A percentile compares a stretch with the other conserved stretches of the same genome.
These are phyloP conservation scores for Agaricales sp. DNA, from an alignment of 1,284 basidiomycete species.

Conservation along the genomic window DNA sequence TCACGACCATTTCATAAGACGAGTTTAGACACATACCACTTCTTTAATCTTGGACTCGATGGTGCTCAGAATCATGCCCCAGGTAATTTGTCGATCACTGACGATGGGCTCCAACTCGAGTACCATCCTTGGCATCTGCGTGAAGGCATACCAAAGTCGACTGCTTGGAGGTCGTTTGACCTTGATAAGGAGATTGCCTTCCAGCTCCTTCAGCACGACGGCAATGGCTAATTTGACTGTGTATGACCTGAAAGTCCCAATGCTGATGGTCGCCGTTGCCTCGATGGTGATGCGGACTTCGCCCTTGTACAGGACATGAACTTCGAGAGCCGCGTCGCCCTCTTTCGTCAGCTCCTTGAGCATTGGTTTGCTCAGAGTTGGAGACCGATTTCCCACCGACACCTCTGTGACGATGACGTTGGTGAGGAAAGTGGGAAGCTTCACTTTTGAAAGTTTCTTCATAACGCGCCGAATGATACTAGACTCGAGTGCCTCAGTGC, in stretches of 20 bases:
- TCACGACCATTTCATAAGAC: neutral
- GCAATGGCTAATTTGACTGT: slow-evolving; percentile 85
- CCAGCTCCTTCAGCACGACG: slow-evolving; percentile 76
- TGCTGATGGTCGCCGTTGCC: slow-evolving; percentile 79
- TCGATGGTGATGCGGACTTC: slow-evolving; percentile 85
- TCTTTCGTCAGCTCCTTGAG: slow-evolving; percentile 90
- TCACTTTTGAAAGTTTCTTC: slow-evolving; percentile 89
- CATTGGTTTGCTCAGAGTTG: slow-evolving; percentile 90
- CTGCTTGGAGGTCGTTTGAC: slow-evolving; percentile 95
- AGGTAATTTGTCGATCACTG: slow-evolving; percentile 85
- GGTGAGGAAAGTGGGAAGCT: slow-evolving; percentile 78
- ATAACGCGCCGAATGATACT: slow-evolving; percentile 85
- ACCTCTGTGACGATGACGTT: slow-evolving; percentile 86
- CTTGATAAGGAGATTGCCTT: slow-evolving; percentile 85
- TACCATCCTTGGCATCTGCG: slow-evolving; percentile 83
- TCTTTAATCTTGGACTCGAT: slow-evolving; percentile 87
- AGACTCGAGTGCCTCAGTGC: slow-evolving; percentile 70
- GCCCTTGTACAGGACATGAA: slow-evolving; percentile 76
- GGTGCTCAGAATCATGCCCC: slow-evolving; percentile 83
- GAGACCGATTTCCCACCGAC: slow-evolving; percentile 76
- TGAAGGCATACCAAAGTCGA: slow-evolving; percentile 97
- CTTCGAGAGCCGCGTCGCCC: slow-evolving; percentile 85
- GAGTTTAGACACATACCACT: slow-evolving; percentile 54
- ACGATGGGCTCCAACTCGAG: slow-evolving; percentile 89
- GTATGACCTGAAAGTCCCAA: slow-evolving; percentile 82